phyloP scores from a whole-genome alignment of 176 grass and related monocot genomes.

The Panicum miliaceum region DNA sequence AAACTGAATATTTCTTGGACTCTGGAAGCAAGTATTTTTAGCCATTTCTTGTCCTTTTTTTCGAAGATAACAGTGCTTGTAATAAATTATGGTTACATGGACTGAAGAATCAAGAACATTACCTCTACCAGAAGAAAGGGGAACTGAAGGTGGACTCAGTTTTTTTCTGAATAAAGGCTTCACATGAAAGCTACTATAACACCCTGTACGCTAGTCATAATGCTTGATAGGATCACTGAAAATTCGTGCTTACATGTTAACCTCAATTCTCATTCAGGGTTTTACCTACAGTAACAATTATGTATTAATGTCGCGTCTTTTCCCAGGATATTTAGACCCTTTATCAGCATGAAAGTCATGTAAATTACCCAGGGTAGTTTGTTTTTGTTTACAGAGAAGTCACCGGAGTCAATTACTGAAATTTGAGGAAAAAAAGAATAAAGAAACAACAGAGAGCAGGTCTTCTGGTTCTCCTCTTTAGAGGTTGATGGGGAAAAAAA shows the following conservation, averaged over 20 bases:
- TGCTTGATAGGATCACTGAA: constrained; percentile 3
- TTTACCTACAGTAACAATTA: background rate
- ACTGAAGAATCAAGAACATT: background rate
- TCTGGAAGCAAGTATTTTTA: background rate
- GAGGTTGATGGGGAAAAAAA: background rate
- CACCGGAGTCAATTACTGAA: background rate
- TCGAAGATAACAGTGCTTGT: background rate
- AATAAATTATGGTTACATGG: background rate
- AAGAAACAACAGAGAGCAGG: background rate
- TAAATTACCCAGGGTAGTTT: background rate
- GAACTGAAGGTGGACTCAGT: background rate
- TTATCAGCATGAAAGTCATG: background rate
- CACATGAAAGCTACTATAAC: background rate
- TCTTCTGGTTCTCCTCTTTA: background rate
- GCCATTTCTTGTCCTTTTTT: background rate
- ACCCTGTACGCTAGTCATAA: background rate
- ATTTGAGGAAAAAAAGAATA: background rate
- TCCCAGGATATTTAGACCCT: background rate
- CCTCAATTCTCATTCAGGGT: background rate
- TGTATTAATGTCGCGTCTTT: background rate
- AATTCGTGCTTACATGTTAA: background rate
- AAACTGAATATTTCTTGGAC: background rate
- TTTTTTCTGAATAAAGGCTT: background rate
- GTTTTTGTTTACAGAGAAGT: background rate
- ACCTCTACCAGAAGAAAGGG: background rate